Base-by-base conservation (phyloP, 768 basidiomycete species). In the Postia placenta region DNA sequence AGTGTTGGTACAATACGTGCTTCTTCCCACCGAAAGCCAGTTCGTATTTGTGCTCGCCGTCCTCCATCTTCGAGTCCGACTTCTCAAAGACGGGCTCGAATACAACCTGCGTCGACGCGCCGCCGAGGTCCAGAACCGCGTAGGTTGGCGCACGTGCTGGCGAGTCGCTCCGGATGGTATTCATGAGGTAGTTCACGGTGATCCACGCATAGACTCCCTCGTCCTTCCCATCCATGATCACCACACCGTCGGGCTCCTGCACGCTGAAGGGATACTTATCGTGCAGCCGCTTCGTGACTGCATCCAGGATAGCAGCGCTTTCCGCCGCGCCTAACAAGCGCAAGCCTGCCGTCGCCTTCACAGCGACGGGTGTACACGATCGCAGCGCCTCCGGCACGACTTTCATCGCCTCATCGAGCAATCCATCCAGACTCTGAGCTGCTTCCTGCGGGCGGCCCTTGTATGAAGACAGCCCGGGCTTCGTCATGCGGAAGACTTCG, bases 201-300 rank as follows among this genome's bases (percentile, higher is more conserved):
- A 97, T 92, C 94, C 95, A 98, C 24, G 95, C 92, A 63, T 89
- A 98, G n/a, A 97, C 91, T 26, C 92, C 95, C 67, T 97, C 95
- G 63, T 98, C 94, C 56, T 83, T 78, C 5, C 94, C 94, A 55
- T 96, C 94, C 94, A 97, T 94, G 53, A 97, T 83, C 36, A 76
- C 79, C 27, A 95, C 92, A 1, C 79, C 81, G 42, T 81, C 81
- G 53, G 72, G 69, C 22, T 75, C 67, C n/a, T 73, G 70, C 33
- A 86, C 53, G 23, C 64, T 69, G 69, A 97, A 98, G 9, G 84
- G 83, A 56, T 84, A 95, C 49, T 66, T 69, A 2, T 60, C 60
- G 53, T 70, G 69, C 49, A 96, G 55, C 48, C 83, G 70, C 28
- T 61, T 56, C 60, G 79, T 72, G 37, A 97, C 91, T 19, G 88